These are phyloP conservation scores for Yamagishiella unicocca DNA, from an alignment of 139 green algal genomes.

Conservation along the genomic window DNA sequence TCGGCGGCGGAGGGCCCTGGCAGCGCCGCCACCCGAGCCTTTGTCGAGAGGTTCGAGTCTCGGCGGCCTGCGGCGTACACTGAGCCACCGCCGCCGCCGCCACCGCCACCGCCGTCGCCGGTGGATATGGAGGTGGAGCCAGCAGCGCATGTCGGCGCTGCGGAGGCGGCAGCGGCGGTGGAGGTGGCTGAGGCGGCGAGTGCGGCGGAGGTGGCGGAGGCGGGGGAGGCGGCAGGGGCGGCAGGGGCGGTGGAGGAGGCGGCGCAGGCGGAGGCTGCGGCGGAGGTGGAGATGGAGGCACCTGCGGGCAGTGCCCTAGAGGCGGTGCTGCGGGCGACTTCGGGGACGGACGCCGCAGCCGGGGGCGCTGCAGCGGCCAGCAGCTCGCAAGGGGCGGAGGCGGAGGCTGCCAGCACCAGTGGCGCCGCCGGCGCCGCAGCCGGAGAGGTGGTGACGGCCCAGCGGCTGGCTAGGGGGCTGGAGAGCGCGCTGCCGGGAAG, in stretches of 20 bases:
- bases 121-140: not conserved
- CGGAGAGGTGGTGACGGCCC: not conserved
- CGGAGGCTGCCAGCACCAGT: not conserved
- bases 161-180: not conserved
- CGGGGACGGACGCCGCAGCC: not conserved
- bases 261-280: no score
- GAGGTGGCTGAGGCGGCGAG: not conserved
- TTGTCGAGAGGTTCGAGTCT: constrained; percentile 24
- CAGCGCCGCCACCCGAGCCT: constrained; percentile 11
- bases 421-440: not conserved
- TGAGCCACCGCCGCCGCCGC: not conserved
- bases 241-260: not conserved
- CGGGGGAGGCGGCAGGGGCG: not conserved
- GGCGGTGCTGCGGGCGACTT: not conserved
- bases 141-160: not conserved
- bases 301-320: constrained; percentile 3
- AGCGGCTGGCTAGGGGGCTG: constrained; percentile 4
- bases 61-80: not conserved
- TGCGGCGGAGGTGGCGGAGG: not conserved
- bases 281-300: not conserved
- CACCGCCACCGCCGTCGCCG: not conserved
- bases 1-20: constrained; percentile 26
- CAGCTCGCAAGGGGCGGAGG: not conserved
- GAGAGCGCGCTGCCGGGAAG: not conserved
- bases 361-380: not conserved